Conservation (phyloP, 2,329 filamentous ascomycete species). For the Torrubiella hemipterigena region DNA sequence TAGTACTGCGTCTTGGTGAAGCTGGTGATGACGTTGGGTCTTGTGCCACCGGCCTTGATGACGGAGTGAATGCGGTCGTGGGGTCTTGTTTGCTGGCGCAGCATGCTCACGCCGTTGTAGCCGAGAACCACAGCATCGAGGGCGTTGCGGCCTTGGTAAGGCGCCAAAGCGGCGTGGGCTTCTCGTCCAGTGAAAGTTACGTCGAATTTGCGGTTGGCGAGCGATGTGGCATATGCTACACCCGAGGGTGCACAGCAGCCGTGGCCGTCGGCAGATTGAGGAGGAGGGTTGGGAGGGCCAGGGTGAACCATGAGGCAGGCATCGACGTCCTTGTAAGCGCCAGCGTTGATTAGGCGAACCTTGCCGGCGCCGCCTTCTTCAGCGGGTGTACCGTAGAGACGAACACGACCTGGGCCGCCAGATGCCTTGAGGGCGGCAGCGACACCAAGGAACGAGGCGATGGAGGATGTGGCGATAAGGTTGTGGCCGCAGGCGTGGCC, state of each 20-base stretch:
- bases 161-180: constrained; percentile 32
- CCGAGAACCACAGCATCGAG: constrained; percentile 30
- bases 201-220: background rate
- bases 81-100: constrained; percentile 34
- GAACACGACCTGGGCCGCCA: constrained; percentile 18
- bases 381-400: constrained; percentile 27
- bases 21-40: constrained; percentile 9
- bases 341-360: constrained; percentile 23
- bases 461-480: constrained; percentile 15
- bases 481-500: constrained; percentile 24
- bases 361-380: constrained; percentile 30
- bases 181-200: background rate
- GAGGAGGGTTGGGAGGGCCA: constrained; percentile 7
- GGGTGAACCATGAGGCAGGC: constrained; percentile 14
- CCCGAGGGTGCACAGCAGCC: background rate
- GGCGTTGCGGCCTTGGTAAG: constrained; percentile 36
- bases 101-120: constrained; percentile 24
- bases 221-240: background rate
- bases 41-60: constrained; percentile 12
- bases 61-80: constrained; percentile 34
- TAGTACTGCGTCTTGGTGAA: constrained; percentile 26
- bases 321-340: constrained; percentile 11
- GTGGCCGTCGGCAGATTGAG: background rate
- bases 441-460: constrained; percentile 20
- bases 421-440: constrained; percentile 15